These are phyloP conservation scores for Ilex aquifolium DNA, from an alignment of 257 asterid species.

Conservation along the genomic window DNA sequence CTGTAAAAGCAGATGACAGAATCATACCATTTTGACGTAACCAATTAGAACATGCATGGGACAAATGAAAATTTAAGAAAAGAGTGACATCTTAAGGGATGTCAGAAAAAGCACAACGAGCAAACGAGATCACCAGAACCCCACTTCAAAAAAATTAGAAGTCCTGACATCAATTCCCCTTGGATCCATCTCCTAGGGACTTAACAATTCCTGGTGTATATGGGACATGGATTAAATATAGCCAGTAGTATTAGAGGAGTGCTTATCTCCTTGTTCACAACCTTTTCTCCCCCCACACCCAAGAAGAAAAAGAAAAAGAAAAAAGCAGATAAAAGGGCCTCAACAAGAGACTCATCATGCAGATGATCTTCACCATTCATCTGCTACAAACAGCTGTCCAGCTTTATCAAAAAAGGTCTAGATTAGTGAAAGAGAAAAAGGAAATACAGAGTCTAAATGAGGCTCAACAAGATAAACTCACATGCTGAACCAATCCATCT, in stretches of 20 bases:
- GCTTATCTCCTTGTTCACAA: too few relatives aligned
- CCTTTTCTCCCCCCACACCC: too few relatives aligned
- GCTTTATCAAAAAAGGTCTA: too few relatives aligned
- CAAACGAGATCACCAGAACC: background rate
- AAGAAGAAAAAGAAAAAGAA: background rate
- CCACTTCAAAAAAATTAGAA: background rate
- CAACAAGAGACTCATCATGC: slow-evolving; percentile 5
- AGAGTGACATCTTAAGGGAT: background rate
- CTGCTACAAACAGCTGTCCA: too few relatives aligned
- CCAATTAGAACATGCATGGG: background rate
- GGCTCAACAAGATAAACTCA: slow-evolving; percentile 27
- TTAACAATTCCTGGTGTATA: too few relatives aligned
- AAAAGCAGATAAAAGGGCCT: background rate
- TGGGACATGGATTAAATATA: too few relatives aligned
- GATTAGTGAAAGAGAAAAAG: background rate
- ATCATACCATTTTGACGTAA: slow-evolving; percentile 1
- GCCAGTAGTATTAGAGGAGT: too few relatives aligned
- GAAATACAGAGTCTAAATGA: background rate
- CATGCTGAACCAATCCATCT: slow-evolving; percentile 91
- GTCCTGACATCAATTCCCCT: background rate
- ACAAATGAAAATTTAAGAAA: background rate
- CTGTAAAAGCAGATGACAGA: slow-evolving; percentile 35
- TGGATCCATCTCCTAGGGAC: too few relatives aligned
- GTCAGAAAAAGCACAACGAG: background rate
- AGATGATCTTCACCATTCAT: too few relatives aligned